These are phyloP conservation scores for Phytopythium litorale DNA, from an alignment of 352 stramenopile species.

Conservation along the genomic window DNA sequence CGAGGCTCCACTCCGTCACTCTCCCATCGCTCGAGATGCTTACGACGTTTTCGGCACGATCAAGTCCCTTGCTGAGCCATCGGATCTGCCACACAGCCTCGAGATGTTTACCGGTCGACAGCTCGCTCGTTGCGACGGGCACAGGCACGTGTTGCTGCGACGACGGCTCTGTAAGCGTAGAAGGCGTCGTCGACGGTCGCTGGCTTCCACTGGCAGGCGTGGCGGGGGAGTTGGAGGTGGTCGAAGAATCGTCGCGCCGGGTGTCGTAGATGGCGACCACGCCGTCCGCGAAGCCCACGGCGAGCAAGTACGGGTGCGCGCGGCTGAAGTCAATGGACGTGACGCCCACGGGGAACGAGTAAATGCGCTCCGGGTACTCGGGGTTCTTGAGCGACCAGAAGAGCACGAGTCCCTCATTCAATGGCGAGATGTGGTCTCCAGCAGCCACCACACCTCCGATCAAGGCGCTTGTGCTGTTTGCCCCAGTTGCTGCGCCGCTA, in stretches of 20 bases:
- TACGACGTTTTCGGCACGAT: slow-evolving; percentile 85
- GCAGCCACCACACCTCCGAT: slow-evolving; percentile 1
- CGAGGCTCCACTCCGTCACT: slow-evolving; percentile 92
- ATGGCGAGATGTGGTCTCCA: background rate
- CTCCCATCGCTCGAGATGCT: slow-evolving; percentile 89
- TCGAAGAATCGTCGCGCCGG: slow-evolving; percentile 44
- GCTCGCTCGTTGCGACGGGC: slow-evolving; percentile 54
- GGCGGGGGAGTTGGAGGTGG: slow-evolving; percentile 1
- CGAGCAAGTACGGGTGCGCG: slow-evolving; percentile 84
- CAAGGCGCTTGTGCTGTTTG: slow-evolving; percentile 3
- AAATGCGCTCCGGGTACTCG: slow-evolving; percentile 89
- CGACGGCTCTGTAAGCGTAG: background rate
- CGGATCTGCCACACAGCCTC: slow-evolving; percentile 92
- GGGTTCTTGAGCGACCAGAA: slow-evolving; percentile 94
- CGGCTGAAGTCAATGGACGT: slow-evolving; percentile 90
- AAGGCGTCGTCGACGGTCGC: slow-evolving; percentile 1
- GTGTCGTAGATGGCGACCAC: slow-evolving; percentile 91
- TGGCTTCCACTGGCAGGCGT: background rate
- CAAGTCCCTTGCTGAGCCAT: slow-evolving; percentile 87
- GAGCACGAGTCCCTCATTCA: slow-evolving; percentile 78
- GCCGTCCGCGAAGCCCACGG: slow-evolving; percentile 88
- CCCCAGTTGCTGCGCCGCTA: slow-evolving; percentile 7
- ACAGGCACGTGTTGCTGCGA: slow-evolving; percentile 22
- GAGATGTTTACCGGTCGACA: slow-evolving; percentile 71
- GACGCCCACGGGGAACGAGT: slow-evolving; percentile 67